Base-by-base conservation (phyloP, 208 protist species). In the Sergeia podlipaevii region DNA sequence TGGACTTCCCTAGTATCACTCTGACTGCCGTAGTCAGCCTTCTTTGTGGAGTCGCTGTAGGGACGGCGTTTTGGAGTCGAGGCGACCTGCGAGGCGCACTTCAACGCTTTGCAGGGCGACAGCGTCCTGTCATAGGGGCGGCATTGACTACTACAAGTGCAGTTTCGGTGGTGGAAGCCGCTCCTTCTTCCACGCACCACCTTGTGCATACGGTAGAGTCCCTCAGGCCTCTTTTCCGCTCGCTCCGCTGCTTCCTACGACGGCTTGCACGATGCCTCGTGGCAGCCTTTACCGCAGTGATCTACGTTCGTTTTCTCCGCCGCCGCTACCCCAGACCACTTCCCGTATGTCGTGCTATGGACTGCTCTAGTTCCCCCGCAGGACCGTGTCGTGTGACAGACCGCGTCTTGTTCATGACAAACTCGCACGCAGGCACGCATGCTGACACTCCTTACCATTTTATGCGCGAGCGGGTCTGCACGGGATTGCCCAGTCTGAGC, bases 341-440 rank as follows among this genome's bases (percentile, higher is more conserved):
- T 13, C 51, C 55, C 2, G 50, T 85, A 1, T 74, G 72, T 4
- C 54, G 67, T 28, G 66, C 61, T 46, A 57, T 65, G 15, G 74
- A 87, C 63, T 36, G 72, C 6, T 91, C 87, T 0, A 45, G 36
- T 24, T 48, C 38, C n/a, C 29, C 57, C 1, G 50, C 60, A 13
- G 58, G 59, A 6, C 76, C 73, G 4, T 93, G 81, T 38, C 45
- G 68, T 34, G 85, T 93, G 5, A 67, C 65, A 18, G 67, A 70
- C 46, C 61, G 48, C 18, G 49, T 90, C 10, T 23, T 91, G 13
- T 61, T 50, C 38, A 63, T 89, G 32, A 75, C 77, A 5, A 91
- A 84, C 65, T 79, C 75, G 20, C 86, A 93, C 43, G 80, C 75
- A 17, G 80, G 82, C 20, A 89, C 77, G 23, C 86, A 93, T 58